A percentile compares a stretch with the other conserved stretches of the same genome.
These are phyloP conservation scores for Fusarium abutilonis DNA, from an alignment of 2,329 filamentous ascomycete species.

Conservation along the genomic window DNA sequence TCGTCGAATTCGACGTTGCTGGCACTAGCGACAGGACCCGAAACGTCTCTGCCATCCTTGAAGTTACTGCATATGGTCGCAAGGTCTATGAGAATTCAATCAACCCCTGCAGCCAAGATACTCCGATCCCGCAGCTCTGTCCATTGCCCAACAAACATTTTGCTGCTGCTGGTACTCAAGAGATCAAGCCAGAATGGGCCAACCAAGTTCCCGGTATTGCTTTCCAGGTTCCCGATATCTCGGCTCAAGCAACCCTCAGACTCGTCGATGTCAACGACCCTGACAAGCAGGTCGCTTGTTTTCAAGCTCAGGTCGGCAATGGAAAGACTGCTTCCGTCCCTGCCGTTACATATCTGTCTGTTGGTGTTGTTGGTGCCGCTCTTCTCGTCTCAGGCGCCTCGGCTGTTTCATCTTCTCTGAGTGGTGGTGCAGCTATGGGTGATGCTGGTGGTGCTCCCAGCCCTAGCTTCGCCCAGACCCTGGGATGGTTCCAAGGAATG, in stretches of 20 bases:
- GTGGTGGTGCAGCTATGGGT: constrained; percentile 61
- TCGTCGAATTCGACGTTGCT: constrained; percentile 81
- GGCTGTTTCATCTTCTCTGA: constrained; percentile 69
- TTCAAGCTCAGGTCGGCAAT: constrained; percentile 83
- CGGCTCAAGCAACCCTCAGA: constrained; percentile 82
- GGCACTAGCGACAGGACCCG: constrained; percentile 78
- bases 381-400: constrained; percentile 77
- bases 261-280: constrained; percentile 68
- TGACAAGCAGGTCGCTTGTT: constrained; percentile 77
- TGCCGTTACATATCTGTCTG: constrained; percentile 84
- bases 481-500: constrained; percentile 92
- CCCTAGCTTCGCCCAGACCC: constrained; percentile 85
- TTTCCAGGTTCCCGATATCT: constrained; percentile 89
- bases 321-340: constrained; percentile 82
- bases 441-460: constrained; percentile 72
- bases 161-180: constrained; percentile 74
- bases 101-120: constrained; percentile 78
- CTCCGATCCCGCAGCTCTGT: constrained; percentile 78
- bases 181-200: constrained; percentile 76
- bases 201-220: constrained; percentile 85
- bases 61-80: constrained; percentile 85
- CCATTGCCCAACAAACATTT: constrained; percentile 84
- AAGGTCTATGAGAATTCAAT: constrained; percentile 82
- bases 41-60: constrained; percentile 81
- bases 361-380: constrained; percentile 85